Percentiles rank a stretch among this genome's conserved stretches.
These are phyloP conservation scores for Aristolochia contorta DNA, from an alignment of 164 flowering plant species.

Conservation along the genomic window DNA sequence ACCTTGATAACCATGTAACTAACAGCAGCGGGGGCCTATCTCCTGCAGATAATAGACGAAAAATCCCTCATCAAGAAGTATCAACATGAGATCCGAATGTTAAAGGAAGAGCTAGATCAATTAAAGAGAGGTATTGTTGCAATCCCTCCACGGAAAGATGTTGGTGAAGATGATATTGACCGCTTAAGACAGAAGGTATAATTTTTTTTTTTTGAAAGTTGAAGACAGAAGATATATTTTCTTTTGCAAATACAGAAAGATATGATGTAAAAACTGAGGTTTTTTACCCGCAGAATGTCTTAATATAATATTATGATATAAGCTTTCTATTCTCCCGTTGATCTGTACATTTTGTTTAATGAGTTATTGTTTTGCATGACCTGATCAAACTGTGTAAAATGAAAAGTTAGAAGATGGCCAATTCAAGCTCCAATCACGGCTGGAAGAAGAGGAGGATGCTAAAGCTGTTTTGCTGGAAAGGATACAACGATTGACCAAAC, in stretches of 20 bases:
- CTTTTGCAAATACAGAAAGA: too few relatives aligned
- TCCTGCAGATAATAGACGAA: constrained; percentile 88
- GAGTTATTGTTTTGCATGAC: background rate
- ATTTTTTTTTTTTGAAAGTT: too few relatives aligned
- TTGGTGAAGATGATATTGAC: constrained; percentile 54
- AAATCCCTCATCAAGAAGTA: constrained; percentile 95
- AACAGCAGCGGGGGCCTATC: constrained; percentile 8
- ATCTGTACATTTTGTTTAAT: background rate
- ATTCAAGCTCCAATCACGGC: constrained; percentile 77
- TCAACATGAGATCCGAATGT: constrained; percentile 75
- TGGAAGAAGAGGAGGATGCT: constrained; percentile 98
- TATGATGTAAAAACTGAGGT: too few relatives aligned
- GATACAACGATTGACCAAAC: constrained; percentile 85
- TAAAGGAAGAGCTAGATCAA: constrained; percentile 89
- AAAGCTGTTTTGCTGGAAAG: constrained; percentile 87
- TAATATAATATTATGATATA: background rate
- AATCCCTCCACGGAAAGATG: constrained; percentile 46
- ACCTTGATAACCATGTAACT: constrained; percentile 1
- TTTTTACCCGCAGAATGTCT: background rate
- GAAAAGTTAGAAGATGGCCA: constrained; percentile 95
- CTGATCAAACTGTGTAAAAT: constrained; percentile 11
- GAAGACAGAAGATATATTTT: constrained; percentile 75
- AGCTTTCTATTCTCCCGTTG: background rate
- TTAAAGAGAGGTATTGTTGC: constrained; percentile 63
- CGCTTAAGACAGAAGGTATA: constrained; percentile 86